Percentiles rank a stretch among this genome's conserved stretches.
Conservation (phyloP, 2,329 filamentous ascomycete genomes). For the Colletotrichum camelliae region DNA sequence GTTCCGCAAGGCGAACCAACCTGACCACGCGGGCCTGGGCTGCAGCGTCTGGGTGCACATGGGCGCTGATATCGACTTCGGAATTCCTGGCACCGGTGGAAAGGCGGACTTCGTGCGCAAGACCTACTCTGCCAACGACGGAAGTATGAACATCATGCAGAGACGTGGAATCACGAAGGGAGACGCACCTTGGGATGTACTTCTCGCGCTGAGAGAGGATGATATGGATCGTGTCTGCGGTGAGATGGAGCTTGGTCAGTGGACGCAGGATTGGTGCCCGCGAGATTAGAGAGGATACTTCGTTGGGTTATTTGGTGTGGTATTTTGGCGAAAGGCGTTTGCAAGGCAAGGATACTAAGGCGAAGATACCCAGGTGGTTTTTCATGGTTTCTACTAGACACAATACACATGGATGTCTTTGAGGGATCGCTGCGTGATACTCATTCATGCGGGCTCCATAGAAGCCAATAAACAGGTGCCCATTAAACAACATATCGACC, state of each 20-base stretch:
- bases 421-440: too few species aligned
- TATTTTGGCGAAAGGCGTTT: neutral
- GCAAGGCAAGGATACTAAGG: neutral
- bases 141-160: slow-evolving; percentile 13
- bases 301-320: neutral
- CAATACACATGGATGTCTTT: accelerated
- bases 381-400: neutral
- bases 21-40: neutral
- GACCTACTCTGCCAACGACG: slow-evolving; percentile 18
- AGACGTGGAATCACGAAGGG: slow-evolving; percentile 1
- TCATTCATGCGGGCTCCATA: too few species aligned
- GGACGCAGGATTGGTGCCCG: neutral
- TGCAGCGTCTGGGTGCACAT: slow-evolving; percentile 17
- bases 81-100: neutral
- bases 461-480: too few species aligned
- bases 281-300: neutral
- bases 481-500: neutral
- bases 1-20: neutral
- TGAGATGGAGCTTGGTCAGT: neutral
- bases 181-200: slow-evolving; percentile 1
- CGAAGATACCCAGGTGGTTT: neutral
- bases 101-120: slow-evolving; percentile 7
- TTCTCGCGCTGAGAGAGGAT: neutral
- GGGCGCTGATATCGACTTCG: slow-evolving; percentile 17
- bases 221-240: slow-evolving; percentile 5